Evolutionary conservation across 176 grass and related monocot genomes (phyloP).

Genomic region (Metroxylon sagu): DNA sequence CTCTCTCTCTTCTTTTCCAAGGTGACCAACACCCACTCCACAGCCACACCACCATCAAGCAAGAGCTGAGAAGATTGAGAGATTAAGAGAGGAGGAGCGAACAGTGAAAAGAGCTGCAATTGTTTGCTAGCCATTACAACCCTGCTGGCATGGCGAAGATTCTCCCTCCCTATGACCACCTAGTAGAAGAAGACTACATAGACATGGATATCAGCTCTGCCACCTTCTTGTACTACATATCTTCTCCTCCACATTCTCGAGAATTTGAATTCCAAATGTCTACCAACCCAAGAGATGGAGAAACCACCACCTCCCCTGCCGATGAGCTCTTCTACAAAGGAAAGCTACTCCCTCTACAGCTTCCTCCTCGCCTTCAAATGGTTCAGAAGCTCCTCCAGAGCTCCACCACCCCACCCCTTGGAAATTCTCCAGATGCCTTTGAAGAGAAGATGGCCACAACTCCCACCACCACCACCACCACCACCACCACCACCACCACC

Average conservation of each 20-base stretch:
- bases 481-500: not conserved
- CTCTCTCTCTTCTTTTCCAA: not conserved
- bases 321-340: conserved; percentile 99
- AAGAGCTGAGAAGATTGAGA: no score
- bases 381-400: conserved; percentile 59
- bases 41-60: not conserved
- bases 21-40: not conserved
- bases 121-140: not conserved
- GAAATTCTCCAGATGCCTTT: no score
- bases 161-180: conserved; percentile 15
- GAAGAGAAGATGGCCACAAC: conserved; percentile 1
- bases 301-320: conserved; percentile 38
- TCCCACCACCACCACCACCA: not conserved
- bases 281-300: conserved; percentile 2
- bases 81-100: not conserved
- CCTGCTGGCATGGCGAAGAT: conserved; percentile 27
- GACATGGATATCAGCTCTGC: conserved; percentile 70
- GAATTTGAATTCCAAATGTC: conserved; percentile 67
- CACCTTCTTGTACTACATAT: conserved; percentile 20
- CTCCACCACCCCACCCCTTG: conserved; percentile 1
- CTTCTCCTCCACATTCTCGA: conserved; percentile 7
- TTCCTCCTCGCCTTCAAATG: conserved; percentile 67
- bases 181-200: conserved; percentile 77
- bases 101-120: not conserved
- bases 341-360: conserved; percentile 72